Base-by-base conservation (phyloP, 306 rosid genomes). In the Cicer bijugum region DNA sequence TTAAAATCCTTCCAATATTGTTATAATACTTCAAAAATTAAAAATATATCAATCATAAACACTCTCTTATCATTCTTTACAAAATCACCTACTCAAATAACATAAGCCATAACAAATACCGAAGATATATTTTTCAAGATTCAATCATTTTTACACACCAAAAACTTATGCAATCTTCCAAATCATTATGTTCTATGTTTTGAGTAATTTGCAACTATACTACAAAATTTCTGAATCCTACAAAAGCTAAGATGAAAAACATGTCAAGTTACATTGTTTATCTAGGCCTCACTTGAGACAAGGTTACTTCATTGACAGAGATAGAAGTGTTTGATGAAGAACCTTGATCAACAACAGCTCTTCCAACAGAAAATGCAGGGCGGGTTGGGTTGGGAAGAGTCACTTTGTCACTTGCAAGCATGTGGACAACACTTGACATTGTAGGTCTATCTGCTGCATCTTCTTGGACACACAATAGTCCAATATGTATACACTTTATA, bases 401-500 rank as follows among this genome's bases (percentile, higher is more conserved):
- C 57, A 8, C 9, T 15, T 65, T 46, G 11, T 80, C 78, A 45
- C 81, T 75, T 37, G 67, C 89, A 58, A 88, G 79, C 75, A 74
- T 80, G 19, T 51, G 84, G 7, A 82, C 85, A 38, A 88, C 81
- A 51, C 67, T 43, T 48, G 89, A 84, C 87, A 84, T 88, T 8
- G 85, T 80, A 19, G 90, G 90, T 39, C 88, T 84, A 15, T 86
- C 82, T 15, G 65, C 80, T 65, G 87, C 85, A 80, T 86, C 90
- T 61, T 85, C 83, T 56, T 88, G 86, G 3, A 84, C 86, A 60
- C 92, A 83, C 71, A 88, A 58, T 47, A 88, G 86, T 23, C 84
- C 87, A 35, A 88, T 77, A 9, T 84, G 83, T 42, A 82, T 44
- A 38, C 81, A 82, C 68, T 72, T 82, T 12, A 62, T 1, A 50